phyloP scores from a whole-genome alignment of 495 filamentous ascomycete species.

The Penicillium pancosmium region DNA sequence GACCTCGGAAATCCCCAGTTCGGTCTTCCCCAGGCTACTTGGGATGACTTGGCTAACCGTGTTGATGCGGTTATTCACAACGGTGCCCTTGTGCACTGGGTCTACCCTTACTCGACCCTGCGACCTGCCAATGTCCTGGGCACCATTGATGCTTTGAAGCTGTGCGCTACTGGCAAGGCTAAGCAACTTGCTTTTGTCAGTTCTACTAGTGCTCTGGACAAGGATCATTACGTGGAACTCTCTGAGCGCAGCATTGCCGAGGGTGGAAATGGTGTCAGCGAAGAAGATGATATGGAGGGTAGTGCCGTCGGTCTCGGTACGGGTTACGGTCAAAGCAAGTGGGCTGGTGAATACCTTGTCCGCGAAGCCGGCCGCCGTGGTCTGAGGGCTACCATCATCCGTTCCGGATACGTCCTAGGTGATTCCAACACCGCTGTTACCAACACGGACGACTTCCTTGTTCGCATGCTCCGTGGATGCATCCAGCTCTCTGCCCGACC shows the following conservation, averaged over 20 bases:
- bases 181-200: constrained; percentile 85
- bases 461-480: constrained; percentile 87
- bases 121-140: constrained; percentile 77
- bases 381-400: constrained; percentile 72
- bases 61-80: constrained; percentile 89
- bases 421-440: constrained; percentile 41
- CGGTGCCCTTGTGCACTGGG: constrained; percentile 87
- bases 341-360: constrained; percentile 79
- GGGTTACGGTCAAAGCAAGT: constrained; percentile 92
- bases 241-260: constrained; percentile 60
- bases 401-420: constrained; percentile 83
- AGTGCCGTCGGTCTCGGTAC: constrained; percentile 68
- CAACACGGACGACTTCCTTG: constrained; percentile 90
- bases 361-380: constrained; percentile 79
- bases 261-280: constrained; percentile 58
- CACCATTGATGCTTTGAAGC: constrained; percentile 74
- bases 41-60: constrained; percentile 63
- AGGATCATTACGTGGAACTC: constrained; percentile 73
- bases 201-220: constrained; percentile 84
- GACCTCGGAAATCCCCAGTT: constrained; percentile 72
- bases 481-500: constrained; percentile 76
- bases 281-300: constrained; percentile 68
- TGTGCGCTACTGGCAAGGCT: constrained; percentile 75
- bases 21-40: constrained; percentile 64
- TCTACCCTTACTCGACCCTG: constrained; percentile 76